Base-by-base conservation (phyloP, 2,329 filamentous ascomycete genomes). In the Fusarium agapanthi region DNA sequence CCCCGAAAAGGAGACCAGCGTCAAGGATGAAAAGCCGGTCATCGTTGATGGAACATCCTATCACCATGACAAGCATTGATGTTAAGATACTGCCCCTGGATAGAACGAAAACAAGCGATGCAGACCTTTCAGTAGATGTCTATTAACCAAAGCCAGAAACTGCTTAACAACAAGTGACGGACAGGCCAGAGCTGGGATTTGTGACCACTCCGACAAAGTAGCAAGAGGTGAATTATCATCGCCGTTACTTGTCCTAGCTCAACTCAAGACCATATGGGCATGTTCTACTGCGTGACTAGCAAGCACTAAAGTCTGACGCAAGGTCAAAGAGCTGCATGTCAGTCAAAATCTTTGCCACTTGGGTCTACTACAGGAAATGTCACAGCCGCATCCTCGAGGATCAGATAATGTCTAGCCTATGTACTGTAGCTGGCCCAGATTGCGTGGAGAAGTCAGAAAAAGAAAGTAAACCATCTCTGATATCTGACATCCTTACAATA, bases 11-110 rank as follows among this genome's bases (percentile, higher is more conserved):
- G 67, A 67, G 22, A 59, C 51, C 44, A 63, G 41, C 45, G 66
- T 47, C 44, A 67, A 67, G 53, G 45, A 61, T 34, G 53, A 59
- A 15, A 60, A 67, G 6, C 65, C 73, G 18, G 63, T 75, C 26
- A 47, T 77, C 44, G 72, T 69, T 14, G 63, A 77, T 48, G 76
- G 75, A 28, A 69, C 71, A n/a, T 69, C 65, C 24, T 65, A 61
- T 51, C 69, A 40, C 37, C 54, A 35, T 40, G 61, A 61, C 32
- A 66, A 68, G 61, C 24, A 47, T 32, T 61, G 44, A 61, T 50
- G 24, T 37, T 41, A 34, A 34, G 43, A n/a, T 34, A 24, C 26
- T 37, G 43, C 35, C 53, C 28, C 30, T 24, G 44, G 28, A 44
- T 61, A 55, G 24, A 47, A 48, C 30, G 22, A 47, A n/a, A 45